These are phyloP conservation scores for Fraxinus sp. DNA, from an alignment of 305 asterid species.

Conservation along the genomic window DNA sequence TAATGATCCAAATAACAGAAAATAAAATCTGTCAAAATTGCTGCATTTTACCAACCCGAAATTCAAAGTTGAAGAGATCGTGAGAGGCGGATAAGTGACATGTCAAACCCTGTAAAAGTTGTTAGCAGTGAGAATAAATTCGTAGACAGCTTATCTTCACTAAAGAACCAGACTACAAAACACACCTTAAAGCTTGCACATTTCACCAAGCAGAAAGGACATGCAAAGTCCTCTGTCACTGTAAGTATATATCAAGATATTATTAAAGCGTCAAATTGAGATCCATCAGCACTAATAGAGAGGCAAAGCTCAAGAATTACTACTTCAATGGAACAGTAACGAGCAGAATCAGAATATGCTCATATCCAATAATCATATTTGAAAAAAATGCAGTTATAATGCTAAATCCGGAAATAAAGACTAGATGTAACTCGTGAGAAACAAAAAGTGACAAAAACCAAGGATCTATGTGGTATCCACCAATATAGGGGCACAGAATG, in stretches of 20 bases:
- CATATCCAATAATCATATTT: not conserved
- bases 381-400: not conserved
- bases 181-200: conserved; percentile 93
- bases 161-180: conserved; percentile 22
- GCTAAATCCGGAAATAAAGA: not conserved
- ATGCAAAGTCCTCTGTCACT: conserved; percentile 97
- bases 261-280: conserved; percentile 10
- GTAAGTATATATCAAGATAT: conserved; percentile 41
- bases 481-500: not conserved
- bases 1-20: not conserved
- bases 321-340: conserved; percentile 2
- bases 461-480: not conserved
- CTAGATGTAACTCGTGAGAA: not conserved
- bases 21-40: conserved; percentile 16
- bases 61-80: conserved; percentile 93
- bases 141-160: conserved; percentile 21
- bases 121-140: conserved; percentile 19
- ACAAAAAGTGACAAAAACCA: not conserved
- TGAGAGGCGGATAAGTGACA: conserved; percentile 75
- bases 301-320: conserved; percentile 20
- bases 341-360: not conserved
- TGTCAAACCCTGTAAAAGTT: conserved; percentile 74
- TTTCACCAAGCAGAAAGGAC: conserved; percentile 97
- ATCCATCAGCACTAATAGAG: not conserved
- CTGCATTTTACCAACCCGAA: conserved; percentile 79